phyloP scores from a whole-genome alignment of 2,329 filamentous ascomycete species.

The Cladophialophora immunda region DNA sequence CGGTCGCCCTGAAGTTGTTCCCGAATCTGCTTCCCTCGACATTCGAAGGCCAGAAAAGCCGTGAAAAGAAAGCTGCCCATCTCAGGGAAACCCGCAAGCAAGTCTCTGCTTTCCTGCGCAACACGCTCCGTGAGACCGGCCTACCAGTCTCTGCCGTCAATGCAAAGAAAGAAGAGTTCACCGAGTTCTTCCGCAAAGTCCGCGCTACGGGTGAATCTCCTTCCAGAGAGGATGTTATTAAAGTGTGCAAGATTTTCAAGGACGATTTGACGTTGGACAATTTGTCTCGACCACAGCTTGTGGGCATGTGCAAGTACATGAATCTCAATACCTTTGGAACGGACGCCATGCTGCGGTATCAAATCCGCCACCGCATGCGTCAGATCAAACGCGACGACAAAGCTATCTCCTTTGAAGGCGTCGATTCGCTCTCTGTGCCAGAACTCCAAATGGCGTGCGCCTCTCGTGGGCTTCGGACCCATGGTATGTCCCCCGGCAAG shows the following conservation, averaged over 20 bases:
- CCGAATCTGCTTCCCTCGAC: slow-evolving; percentile 97
- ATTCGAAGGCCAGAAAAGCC: slow-evolving; percentile 90
- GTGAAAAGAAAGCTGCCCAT: slow-evolving; percentile 83
- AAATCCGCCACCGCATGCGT: slow-evolving; percentile 95
- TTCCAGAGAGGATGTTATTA: slow-evolving; percentile 90
- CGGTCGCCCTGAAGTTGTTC: slow-evolving; percentile 91
- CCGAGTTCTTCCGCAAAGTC: slow-evolving; percentile 96
- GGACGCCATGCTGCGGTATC: slow-evolving; percentile 96
- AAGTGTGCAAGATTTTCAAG: slow-evolving; percentile 98
- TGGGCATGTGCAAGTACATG: slow-evolving; percentile 98
- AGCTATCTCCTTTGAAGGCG: slow-evolving; percentile 91
- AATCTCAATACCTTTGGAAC: slow-evolving; percentile 97
- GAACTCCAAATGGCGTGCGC: slow-evolving; percentile 94
- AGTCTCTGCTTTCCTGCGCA: slow-evolving; percentile 87
- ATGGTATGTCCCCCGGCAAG: slow-evolving; percentile 86
- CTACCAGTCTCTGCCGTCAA: slow-evolving; percentile 84
- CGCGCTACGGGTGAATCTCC: slow-evolving; percentile 89
- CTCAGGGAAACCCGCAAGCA: slow-evolving; percentile 90
- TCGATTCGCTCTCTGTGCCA: slow-evolving; percentile 89
- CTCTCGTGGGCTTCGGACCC: slow-evolving; percentile 88
- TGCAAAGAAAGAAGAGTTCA: slow-evolving; percentile 91
- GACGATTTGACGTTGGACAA: slow-evolving; percentile 98
- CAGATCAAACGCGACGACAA: slow-evolving; percentile 99
- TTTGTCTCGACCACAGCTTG: slow-evolving; percentile 90
- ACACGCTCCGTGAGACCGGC: slow-evolving; percentile 91